Conservation (phyloP, 164 flowering plant genomes). For the Buxus sempervirens region DNA sequence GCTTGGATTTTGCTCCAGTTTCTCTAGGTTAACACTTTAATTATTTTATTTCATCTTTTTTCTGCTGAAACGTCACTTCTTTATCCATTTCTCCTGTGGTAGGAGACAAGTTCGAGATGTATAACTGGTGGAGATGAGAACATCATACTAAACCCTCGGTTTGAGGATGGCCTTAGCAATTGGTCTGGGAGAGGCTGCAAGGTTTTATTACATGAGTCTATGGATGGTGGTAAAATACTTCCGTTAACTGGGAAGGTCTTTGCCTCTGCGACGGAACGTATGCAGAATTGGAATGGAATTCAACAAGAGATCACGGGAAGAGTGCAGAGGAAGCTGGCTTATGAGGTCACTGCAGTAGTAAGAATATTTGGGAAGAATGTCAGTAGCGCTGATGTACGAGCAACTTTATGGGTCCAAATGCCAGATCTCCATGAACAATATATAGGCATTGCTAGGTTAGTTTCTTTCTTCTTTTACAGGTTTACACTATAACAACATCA, state of each 20-base stretch:
- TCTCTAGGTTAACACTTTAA: no score
- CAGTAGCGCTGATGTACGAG: conserved; percentile 47
- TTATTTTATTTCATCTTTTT: neutral
- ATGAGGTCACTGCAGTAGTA: conserved; percentile 65
- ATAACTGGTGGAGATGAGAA: conserved; percentile 43
- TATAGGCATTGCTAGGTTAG: conserved; percentile 73
- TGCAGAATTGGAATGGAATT: conserved; percentile 85
- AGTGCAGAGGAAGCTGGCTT: conserved; percentile 74
- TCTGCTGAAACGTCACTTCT: neutral
- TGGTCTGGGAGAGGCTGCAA: conserved; percentile 94
- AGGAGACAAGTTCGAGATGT: conserved; percentile 16
- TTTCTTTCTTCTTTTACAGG: conserved; percentile 2
- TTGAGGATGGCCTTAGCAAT: conserved; percentile 75
- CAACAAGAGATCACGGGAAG: conserved; percentile 91
- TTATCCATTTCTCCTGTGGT: neutral
- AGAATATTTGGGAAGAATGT: conserved; percentile 70
- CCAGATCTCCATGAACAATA: conserved; percentile 76
- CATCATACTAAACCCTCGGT: conserved; percentile 68
- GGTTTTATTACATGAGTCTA: conserved; percentile 59
- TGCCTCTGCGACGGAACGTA: conserved; percentile 76
- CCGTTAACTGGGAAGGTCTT: conserved; percentile 71
- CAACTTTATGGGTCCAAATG: conserved; percentile 79
- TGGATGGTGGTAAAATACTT: conserved; percentile 76
- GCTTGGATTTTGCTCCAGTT: no score
- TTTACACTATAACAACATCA: neutral